Conservation (phyloP, 768 basidiomycete species). For the Polyporus arcularius region DNA sequence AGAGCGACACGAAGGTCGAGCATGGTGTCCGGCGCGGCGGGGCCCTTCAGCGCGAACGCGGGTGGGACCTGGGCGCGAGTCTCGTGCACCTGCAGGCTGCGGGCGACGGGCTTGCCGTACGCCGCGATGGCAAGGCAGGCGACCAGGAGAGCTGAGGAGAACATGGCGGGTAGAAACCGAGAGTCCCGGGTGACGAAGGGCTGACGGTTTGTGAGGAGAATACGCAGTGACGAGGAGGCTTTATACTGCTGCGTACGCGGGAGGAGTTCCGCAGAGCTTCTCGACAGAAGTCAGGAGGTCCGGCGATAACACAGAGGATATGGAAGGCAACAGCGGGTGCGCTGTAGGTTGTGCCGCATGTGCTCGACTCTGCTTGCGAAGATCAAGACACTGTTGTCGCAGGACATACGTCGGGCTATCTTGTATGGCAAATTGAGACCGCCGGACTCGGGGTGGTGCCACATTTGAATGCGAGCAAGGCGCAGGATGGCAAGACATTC, state of each 20-base stretch:
- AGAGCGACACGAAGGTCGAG: slow-evolving; percentile 42
- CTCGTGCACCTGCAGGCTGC: slow-evolving; percentile 34
- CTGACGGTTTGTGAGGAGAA: neutral
- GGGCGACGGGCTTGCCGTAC: slow-evolving; percentile 21
- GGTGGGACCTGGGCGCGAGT: slow-evolving; percentile 26
- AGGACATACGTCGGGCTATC: slow-evolving; percentile 1
- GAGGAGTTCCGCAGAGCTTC: neutral
- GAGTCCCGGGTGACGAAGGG: neutral
- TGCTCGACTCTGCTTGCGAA: neutral
- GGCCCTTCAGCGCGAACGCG: slow-evolving; percentile 31
- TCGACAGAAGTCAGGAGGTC: neutral
- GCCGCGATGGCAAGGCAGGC: slow-evolving; percentile 17
- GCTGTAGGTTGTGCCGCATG: neutral
- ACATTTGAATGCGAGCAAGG: neutral
- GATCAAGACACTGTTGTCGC: neutral
- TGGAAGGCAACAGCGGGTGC: neutral
- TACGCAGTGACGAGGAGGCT: neutral
- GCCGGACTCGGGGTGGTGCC: neutral
- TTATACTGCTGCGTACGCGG: neutral
- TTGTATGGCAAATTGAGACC: neutral
- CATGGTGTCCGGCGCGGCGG: slow-evolving; percentile 31
- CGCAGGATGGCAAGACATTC: neutral
- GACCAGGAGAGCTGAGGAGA: slow-evolving; percentile 17
- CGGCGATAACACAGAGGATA: neutral
- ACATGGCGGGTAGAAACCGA: slow-evolving; percentile 16